Evolutionary conservation across 495 filamentous ascomycete genomes (phyloP), one percentile per base, ranked within the genome.

Genomic region (Cercophora samala): DNA sequence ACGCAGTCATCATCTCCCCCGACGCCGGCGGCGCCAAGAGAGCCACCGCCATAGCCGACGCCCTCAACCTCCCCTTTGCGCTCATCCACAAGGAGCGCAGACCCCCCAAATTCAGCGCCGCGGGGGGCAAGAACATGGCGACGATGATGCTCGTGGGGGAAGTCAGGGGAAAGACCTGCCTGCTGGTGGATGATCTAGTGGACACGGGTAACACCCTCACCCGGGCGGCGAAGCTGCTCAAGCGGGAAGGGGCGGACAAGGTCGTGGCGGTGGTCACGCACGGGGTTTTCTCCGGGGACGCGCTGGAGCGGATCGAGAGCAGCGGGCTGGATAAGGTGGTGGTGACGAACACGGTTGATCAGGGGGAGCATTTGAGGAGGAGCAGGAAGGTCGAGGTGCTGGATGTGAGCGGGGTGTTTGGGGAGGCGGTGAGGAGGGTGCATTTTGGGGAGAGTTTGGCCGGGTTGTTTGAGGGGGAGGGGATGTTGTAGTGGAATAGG

Each of bases 21-120:
- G 95, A 99, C 80, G 95, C 95, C 13, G 95, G 95, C 65, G 95
- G 95, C 63, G 96, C 95, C 15, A 99, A 99, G 83, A 84, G 95
- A 63, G 95, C 96, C 17, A 97, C 94, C n/a, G 91, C 93, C 53
- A 96, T 99, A 75, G 96, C 96, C 15, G 95, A 99, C 75, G 88
- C 88, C 58, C 86, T 99, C 71, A 91, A 91, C 67, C 90, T 97
- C 80, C 89, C 91, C 58, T 97, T 99, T 78, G 95, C 96, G 13
- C 84, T 99, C 66, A 98, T 99, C 71, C 95, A 99, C 83, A 99
- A 98, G 93, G 95, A 99, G 85, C 93, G 94, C 65, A 92, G 95
- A 29, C 93, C 93, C 19, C 97, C 93, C 26, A 89, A 90, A 60
- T 93, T 96, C 73, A 88, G 92, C 53, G 93, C 96, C 77, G 96